Evolutionary conservation across 192 early-diverging fungal species (phyloP).

Genomic region (Diversispora epigaea): DNA sequence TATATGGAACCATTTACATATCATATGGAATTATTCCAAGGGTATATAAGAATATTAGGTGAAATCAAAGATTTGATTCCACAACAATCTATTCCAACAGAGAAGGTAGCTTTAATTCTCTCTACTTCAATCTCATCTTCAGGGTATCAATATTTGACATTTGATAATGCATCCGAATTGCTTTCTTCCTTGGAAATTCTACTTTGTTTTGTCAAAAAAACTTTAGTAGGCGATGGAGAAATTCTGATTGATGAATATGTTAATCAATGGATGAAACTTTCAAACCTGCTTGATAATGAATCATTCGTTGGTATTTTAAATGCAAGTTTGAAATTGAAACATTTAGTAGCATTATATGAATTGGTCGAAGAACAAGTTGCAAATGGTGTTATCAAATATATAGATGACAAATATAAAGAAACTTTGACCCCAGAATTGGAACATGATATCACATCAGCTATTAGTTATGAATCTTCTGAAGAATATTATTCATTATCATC

Average conservation of each 20-base stretch:
- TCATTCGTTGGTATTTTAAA: not conserved
- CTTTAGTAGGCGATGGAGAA: not conserved
- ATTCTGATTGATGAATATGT: slow-evolving; percentile 22
- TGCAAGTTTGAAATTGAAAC: slow-evolving; percentile 3
- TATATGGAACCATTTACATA: slow-evolving; percentile 12
- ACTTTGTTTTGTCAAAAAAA: slow-evolving; percentile 33
- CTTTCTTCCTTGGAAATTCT: slow-evolving; percentile 32
- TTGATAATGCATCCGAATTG: slow-evolving; percentile 7
- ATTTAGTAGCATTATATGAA: slow-evolving; percentile 31
- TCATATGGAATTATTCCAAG: slow-evolving; percentile 28
- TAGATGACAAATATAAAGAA: slow-evolving; percentile 28
- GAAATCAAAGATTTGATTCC: slow-evolving; percentile 25
- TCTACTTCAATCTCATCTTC: not conserved
- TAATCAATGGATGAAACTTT: slow-evolving; percentile 30
- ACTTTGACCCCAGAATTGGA: not conserved
- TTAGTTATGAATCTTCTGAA: not conserved
- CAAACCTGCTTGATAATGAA: not conserved
- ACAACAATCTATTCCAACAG: slow-evolving; percentile 26
- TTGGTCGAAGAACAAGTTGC: slow-evolving; percentile 29
- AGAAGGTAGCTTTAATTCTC: not conserved
- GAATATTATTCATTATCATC: too few species aligned
- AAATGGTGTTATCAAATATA: not conserved
- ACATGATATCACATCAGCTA: not conserved
- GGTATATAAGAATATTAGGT: slow-evolving; percentile 1
- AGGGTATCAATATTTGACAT: not conserved